Conservation (phyloP, 192 early-diverging fungal species). For the Phlyctochytrium arcticum region DNA sequence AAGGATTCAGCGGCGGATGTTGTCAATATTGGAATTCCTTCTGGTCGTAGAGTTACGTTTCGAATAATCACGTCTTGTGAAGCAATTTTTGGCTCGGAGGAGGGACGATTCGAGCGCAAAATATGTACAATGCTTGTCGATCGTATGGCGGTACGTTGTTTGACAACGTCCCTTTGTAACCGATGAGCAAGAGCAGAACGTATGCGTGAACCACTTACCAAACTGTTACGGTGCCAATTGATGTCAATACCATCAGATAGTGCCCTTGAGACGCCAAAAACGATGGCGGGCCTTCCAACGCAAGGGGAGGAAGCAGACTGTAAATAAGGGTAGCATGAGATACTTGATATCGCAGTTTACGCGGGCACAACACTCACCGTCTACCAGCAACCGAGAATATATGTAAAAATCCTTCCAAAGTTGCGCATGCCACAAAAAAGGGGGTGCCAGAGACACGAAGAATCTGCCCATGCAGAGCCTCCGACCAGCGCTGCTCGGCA, state of each 20-base stretch:
- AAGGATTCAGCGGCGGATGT: slow-evolving; percentile 60
- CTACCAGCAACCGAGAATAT: slow-evolving; percentile 66
- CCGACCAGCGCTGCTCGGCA: slow-evolving; percentile 51
- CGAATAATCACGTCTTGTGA: slow-evolving; percentile 33
- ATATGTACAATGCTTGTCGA: slow-evolving; percentile 63
- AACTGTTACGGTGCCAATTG: slow-evolving; percentile 56
- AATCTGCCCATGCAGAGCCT: slow-evolving; percentile 53
- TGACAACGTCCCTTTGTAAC: slow-evolving; percentile 56
- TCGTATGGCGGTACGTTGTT: slow-evolving; percentile 41
- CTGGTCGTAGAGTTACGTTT: slow-evolving; percentile 50
- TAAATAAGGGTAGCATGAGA: background rate
- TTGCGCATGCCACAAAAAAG: slow-evolving; percentile 56
- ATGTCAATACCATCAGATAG: slow-evolving; percentile 64
- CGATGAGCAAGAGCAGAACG: too few species aligned
- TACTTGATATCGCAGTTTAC: too few species aligned
- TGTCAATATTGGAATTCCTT: slow-evolving; percentile 63
- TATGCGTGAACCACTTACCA: slow-evolving; percentile 59
- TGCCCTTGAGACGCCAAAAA: slow-evolving; percentile 51
- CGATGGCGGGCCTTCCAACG: slow-evolving; percentile 59
- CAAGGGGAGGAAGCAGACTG: slow-evolving; percentile 66
- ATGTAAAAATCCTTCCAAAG: slow-evolving; percentile 62
- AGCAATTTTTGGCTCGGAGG: background rate
- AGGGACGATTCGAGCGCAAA: slow-evolving; percentile 39
- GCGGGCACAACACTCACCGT: too few species aligned
- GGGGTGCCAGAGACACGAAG: slow-evolving; percentile 59